Percentiles rank a stretch among this genome's conserved stretches.
Conservation (phyloP, 2,329 filamentous ascomycete species). For the Pseudocercospora crystallina region DNA sequence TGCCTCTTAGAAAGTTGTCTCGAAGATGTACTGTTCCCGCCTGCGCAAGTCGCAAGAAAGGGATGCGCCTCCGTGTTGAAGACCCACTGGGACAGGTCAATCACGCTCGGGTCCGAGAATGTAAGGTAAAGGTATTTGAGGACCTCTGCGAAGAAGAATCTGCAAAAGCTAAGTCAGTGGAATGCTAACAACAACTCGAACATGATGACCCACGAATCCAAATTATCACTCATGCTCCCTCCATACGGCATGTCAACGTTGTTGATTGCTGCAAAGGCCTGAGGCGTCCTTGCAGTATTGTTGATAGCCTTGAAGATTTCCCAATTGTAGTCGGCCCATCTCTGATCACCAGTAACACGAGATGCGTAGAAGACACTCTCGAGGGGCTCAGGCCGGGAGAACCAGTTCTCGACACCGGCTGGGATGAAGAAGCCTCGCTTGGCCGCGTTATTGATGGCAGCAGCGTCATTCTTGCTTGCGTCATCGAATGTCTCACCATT, state of each 20-base stretch:
- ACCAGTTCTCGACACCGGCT: constrained; percentile 19
- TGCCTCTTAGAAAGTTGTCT: too few relatives aligned
- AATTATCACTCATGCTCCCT: constrained; percentile 16
- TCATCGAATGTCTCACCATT: constrained; percentile 18
- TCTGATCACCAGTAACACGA: constrained; percentile 55
- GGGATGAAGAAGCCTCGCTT: constrained; percentile 21
- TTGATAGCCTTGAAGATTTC: constrained; percentile 46
- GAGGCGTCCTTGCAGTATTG: constrained; percentile 37
- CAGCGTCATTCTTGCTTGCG: constrained; percentile 17
- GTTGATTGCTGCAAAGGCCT: constrained; percentile 19
- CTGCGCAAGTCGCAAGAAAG: constrained; percentile 26
- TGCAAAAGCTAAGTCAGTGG: too few relatives aligned
- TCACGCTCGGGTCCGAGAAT: constrained; percentile 43
- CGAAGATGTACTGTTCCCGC: too few relatives aligned
- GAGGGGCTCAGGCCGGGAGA: constrained; percentile 50
- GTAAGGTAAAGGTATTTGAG: constrained; percentile 61
- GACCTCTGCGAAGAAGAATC: constrained; percentile 73
- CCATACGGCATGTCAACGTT: constrained; percentile 21
- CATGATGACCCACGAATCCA: constrained; percentile 17
- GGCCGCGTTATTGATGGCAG: constrained; percentile 15
- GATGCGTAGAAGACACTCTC: constrained; percentile 61
- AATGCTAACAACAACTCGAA: too few relatives aligned
- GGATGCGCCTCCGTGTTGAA: constrained; percentile 51
- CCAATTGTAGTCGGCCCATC: constrained; percentile 45
- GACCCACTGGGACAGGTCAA: constrained; percentile 49